Base-by-base conservation (phyloP, 2,329 filamentous ascomycete species). In the Hypoxylon sp. region DNA sequence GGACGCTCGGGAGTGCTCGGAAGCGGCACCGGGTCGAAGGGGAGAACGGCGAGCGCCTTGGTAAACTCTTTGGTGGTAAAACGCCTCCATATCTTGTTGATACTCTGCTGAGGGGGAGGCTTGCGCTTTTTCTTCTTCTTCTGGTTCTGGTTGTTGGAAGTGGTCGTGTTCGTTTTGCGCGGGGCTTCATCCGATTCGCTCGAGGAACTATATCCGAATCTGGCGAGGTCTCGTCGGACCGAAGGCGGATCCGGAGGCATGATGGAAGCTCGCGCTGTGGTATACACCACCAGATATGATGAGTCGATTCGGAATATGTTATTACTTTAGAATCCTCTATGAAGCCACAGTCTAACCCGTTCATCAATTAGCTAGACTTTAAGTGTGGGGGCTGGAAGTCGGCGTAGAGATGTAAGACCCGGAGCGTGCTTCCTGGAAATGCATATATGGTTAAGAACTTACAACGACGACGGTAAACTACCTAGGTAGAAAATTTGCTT, bases 51-150 rank as follows among this genome's bases (percentile, higher is more conserved):
- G 36, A 90, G 85, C 3, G 90, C 89, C 78, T 89, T 91, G 75
- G 85, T 87, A 73, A 90, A 91, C 65, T 87, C 86, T 73, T 86
- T 84, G 13, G 83, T 84, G n/a, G 82, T 80, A 72, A 90, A 89
- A 23, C 82, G 84, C 74, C 85, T 85, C 90, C 90, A 92, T 67
- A 90, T 88, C 63, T 85, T 85, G 76, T 91, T 88, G 76, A 92
- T 90, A 65, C 84, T 85, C 73, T 88, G 84, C 76, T 92, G 90
- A 0, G 90, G 90, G 2, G 86, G 82, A 13, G 87, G 82, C 69
- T 86, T 84, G 73, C 84, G 82, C 80, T 85, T 87, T 75, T 87
- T 87, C 73, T 84, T 85, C 77, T 87, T 88, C 74, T 87, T 86
- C 73, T 87, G 83, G 28, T 82, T 79, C 49, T 79, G 79, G 13